Conservation (phyloP, 768 basidiomycete species). For the Tricholoma matsutake region DNA sequence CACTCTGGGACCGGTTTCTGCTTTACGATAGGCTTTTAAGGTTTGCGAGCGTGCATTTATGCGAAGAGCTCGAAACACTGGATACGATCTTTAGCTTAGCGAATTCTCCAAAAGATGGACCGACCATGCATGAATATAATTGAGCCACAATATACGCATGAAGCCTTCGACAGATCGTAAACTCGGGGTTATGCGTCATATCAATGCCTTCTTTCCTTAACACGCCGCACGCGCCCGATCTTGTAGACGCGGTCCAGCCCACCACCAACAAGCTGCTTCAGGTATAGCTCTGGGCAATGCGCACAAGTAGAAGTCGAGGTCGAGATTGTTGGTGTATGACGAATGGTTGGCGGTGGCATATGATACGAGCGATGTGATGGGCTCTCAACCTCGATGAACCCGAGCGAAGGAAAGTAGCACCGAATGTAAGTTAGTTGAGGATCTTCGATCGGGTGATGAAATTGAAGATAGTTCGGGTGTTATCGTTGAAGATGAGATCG, state of each 20-base stretch:
- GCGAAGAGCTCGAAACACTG: too few relatives aligned
- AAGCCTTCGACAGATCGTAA: too few relatives aligned
- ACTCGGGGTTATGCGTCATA: slow-evolving; percentile 98
- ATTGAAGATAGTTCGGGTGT: slow-evolving; percentile 82
- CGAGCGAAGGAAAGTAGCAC: slow-evolving; percentile 82
- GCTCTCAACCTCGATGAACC: slow-evolving; percentile 98
- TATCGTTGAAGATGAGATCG: slow-evolving; percentile 92
- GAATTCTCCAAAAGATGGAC: too few relatives aligned
- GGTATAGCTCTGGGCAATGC: slow-evolving; percentile 95
- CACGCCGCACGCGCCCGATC: slow-evolving; percentile 94
- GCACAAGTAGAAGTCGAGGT: slow-evolving; percentile 95
- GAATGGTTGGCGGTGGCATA: slow-evolving; percentile 99
- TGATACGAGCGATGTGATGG: slow-evolving; percentile 94
- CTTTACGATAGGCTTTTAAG: too few relatives aligned
- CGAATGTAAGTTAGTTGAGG: slow-evolving; percentile 93
- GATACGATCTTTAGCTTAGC: too few relatives aligned
- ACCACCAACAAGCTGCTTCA: slow-evolving; percentile 96
- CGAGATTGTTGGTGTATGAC: slow-evolving; percentile 97
- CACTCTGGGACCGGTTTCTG: too few relatives aligned
- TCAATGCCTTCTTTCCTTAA: slow-evolving; percentile 99
- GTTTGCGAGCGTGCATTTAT: too few relatives aligned
- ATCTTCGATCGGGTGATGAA: slow-evolving; percentile 89
- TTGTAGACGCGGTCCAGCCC: slow-evolving; percentile 98
- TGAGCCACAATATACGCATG: too few relatives aligned
- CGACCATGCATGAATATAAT: too few relatives aligned